A percentile compares a stretch with the other conserved stretches of the same genome.
Conservation (phyloP, 1,284 basidiomycete genomes). For the Coniferiporia weirii region DNA sequence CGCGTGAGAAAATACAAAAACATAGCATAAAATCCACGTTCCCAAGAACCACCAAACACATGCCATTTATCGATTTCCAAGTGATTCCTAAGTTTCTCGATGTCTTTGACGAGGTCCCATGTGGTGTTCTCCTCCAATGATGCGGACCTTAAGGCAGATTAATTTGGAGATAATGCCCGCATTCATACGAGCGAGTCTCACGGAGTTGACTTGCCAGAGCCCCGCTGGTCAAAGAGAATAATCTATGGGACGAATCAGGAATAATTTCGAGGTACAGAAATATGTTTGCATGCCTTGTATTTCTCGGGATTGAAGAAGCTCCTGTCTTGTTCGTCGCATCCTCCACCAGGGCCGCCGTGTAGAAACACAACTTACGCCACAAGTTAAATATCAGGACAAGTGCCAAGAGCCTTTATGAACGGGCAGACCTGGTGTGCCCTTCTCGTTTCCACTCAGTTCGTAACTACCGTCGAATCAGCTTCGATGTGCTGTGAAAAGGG, state of each 20-base stretch:
- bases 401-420: background rate
- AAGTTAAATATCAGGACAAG: background rate
- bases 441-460: conserved; percentile 72
- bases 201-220: conserved; percentile 82
- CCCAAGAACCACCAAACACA: conserved; percentile 91
- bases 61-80: conserved; percentile 82
- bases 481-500: conserved; percentile 1
- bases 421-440: conserved; percentile 64
- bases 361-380: conserved; percentile 70
- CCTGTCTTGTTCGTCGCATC: conserved; percentile 60
- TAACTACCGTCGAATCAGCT: conserved; percentile 46
- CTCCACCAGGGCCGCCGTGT: conserved; percentile 81
- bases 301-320: conserved; percentile 78
- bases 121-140: conserved; percentile 87
- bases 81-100: conserved; percentile 75
- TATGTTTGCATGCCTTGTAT: conserved; percentile 59
- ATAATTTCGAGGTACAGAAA: conserved; percentile 6
- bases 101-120: conserved; percentile 90
- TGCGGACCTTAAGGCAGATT: conserved; percentile 48
- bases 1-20: background rate
- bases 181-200: conserved; percentile 32
- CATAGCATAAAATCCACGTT: conserved; percentile 26
- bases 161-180: background rate
- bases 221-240: conserved; percentile 79
- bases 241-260: conserved; percentile 40